Conservation (phyloP, 116 monocot genomes). For the Zostera marina region DNA sequence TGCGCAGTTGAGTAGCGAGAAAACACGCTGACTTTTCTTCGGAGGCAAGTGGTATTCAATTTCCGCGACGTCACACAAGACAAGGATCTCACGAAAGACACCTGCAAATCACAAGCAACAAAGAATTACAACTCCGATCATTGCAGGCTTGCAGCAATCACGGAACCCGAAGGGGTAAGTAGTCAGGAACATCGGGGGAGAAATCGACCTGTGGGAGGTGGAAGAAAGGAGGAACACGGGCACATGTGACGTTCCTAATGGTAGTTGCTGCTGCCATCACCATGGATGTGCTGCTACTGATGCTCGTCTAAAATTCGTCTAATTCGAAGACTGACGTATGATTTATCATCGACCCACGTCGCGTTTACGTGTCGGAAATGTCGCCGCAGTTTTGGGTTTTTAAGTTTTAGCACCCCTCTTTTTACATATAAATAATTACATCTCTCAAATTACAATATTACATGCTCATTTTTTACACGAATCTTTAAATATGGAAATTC, state of each 20-base stretch:
- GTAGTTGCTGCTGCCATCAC: neutral
- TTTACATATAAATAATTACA: too few relatives aligned
- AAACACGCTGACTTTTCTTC: slow-evolving; percentile 16
- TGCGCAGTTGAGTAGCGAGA: slow-evolving; percentile 52
- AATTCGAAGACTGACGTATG: too few relatives aligned
- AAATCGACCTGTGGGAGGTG: slow-evolving; percentile 10
- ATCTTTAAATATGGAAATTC: too few relatives aligned
- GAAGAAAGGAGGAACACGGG: slow-evolving; percentile 20
- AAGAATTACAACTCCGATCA: neutral
- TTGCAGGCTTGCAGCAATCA: neutral
- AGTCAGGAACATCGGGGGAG: neutral
- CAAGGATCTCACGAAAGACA: slow-evolving; percentile 4
- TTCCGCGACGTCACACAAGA: slow-evolving; percentile 15
- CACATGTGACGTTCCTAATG: slow-evolving; percentile 2
- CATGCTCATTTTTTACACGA: too few relatives aligned
- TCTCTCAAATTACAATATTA: too few relatives aligned
- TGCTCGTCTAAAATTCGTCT: too few relatives aligned
- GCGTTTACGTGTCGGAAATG: too few relatives aligned
- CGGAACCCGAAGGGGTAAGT: neutral
- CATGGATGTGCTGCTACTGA: neutral
- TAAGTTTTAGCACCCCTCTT: too few relatives aligned
- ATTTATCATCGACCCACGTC: too few relatives aligned
- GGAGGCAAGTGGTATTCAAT: slow-evolving; percentile 5
- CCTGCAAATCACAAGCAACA: slow-evolving; percentile 4
- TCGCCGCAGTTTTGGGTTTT: too few relatives aligned